These are phyloP conservation scores for Fusarium nygamai DNA, from an alignment of 2,329 filamentous ascomycete genomes.

Conservation along the genomic window DNA sequence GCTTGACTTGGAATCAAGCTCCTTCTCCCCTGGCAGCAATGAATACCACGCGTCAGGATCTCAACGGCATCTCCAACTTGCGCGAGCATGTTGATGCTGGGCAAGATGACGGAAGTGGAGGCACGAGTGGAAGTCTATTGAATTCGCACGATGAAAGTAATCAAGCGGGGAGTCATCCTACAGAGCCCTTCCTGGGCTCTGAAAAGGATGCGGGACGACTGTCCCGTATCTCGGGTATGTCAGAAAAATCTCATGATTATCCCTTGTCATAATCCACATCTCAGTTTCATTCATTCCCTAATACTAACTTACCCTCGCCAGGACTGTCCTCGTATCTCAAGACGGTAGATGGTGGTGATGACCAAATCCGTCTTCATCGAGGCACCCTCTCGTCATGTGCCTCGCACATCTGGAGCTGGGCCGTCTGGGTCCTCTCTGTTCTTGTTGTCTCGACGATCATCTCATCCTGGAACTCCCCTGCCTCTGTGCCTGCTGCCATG, in stretches of 20 bases:
- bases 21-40: slow-evolving; percentile 59
- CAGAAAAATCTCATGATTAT: slow-evolving; percentile 1
- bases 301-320: not conserved
- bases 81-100: slow-evolving; percentile 54
- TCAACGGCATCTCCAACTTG: slow-evolving; percentile 64
- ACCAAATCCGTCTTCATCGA: slow-evolving; percentile 49
- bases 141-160: slow-evolving; percentile 43
- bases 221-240: slow-evolving; percentile 43
- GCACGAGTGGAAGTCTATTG: slow-evolving; percentile 31
- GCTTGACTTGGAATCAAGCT: slow-evolving; percentile 64
- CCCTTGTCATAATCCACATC: not conserved
- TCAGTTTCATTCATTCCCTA: not conserved
- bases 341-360: slow-evolving; percentile 53
- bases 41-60: slow-evolving; percentile 63
- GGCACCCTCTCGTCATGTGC: slow-evolving; percentile 44
- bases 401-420: slow-evolving; percentile 52
- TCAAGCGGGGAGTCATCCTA: slow-evolving; percentile 31
- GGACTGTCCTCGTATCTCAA: slow-evolving; percentile 47
- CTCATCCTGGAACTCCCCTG: slow-evolving; percentile 36
- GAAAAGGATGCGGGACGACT: slow-evolving; percentile 45
- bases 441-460: slow-evolving; percentile 49
- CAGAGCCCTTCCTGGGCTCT: slow-evolving; percentile 25
- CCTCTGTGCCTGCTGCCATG: not conserved
- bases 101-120: slow-evolving; percentile 47
- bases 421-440: slow-evolving; percentile 55